These are phyloP conservation scores for Mycena kentingensis DNA, from an alignment of 768 basidiomycete genomes.

Conservation along the genomic window DNA sequence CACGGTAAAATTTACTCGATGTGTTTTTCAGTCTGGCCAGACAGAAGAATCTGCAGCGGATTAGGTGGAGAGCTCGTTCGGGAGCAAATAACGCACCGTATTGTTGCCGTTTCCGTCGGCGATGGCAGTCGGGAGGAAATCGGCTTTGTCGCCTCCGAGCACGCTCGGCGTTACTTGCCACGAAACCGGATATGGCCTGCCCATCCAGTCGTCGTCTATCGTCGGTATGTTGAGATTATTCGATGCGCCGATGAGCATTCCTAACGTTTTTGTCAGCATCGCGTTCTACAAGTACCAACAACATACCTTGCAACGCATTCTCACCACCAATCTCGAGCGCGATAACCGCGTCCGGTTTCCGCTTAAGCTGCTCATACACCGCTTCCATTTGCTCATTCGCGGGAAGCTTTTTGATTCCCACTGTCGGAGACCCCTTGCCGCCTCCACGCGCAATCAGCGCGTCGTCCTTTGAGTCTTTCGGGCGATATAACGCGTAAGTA, in stretches of 20 bases:
- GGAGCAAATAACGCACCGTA: slow-evolving; percentile 12
- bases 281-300: background rate
- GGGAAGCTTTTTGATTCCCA: slow-evolving; percentile 38
- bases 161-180: slow-evolving; percentile 27
- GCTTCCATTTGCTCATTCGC: slow-evolving; percentile 37
- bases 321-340: slow-evolving; percentile 40
- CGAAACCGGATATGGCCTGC: slow-evolving; percentile 44
- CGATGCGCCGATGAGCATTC: slow-evolving; percentile 9
- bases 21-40: slow-evolving; percentile 35
- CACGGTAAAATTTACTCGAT: slow-evolving; percentile 41
- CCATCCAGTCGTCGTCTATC: slow-evolving; percentile 41
- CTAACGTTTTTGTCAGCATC: background rate
- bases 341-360: slow-evolving; percentile 31
- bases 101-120: slow-evolving; percentile 42
- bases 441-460: slow-evolving; percentile 43
- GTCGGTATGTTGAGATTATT: slow-evolving; percentile 25
- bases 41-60: slow-evolving; percentile 35
- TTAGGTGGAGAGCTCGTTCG: background rate
- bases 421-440: slow-evolving; percentile 39
- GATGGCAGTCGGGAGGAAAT: slow-evolving; percentile 36
- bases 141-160: slow-evolving; percentile 22
- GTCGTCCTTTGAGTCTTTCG: slow-evolving; percentile 38
- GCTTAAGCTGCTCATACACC: slow-evolving; percentile 21
- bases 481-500: slow-evolving; percentile 45
- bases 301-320: slow-evolving; percentile 40